These are phyloP conservation scores for Decorospora gaudefroyi DNA, from an alignment of 2,329 filamentous ascomycete genomes.

Conservation along the genomic window DNA sequence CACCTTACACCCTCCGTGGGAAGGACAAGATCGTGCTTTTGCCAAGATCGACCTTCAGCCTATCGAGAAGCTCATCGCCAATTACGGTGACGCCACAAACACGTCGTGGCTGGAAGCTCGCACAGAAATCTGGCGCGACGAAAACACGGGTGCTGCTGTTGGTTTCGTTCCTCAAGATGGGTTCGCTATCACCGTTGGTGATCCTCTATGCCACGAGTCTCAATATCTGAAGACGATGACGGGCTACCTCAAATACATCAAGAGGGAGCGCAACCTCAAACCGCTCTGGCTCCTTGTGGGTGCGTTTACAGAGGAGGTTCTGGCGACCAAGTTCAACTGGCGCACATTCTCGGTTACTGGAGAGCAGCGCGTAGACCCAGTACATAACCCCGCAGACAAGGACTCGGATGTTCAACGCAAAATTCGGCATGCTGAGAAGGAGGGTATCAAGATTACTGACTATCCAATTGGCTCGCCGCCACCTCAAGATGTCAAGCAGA, in stretches of 20 bases:
- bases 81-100: conserved; percentile 92
- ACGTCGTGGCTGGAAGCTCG: conserved; percentile 92
- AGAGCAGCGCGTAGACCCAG: conserved; percentile 82
- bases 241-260: conserved; percentile 75
- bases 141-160: conserved; percentile 76
- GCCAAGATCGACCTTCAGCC: conserved; percentile 66
- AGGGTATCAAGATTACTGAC: conserved; percentile 80
- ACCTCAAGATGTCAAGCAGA: conserved; percentile 67
- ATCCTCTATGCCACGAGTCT: conserved; percentile 79
- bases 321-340: conserved; percentile 82
- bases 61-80: conserved; percentile 86
- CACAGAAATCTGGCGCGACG: conserved; percentile 85
- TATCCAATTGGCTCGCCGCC: conserved; percentile 67
- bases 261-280: conserved; percentile 71
- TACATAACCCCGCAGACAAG: conserved; percentile 67
- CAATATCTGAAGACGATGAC: conserved; percentile 76
- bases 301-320: conserved; percentile 73
- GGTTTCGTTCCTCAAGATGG: conserved; percentile 78
- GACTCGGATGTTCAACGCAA: conserved; percentile 72
- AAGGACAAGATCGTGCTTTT: conserved; percentile 54
- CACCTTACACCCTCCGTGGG: conserved; percentile 72
- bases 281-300: conserved; percentile 91
- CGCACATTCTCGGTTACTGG: conserved; percentile 85
- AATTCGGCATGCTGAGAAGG: conserved; percentile 76
- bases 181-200: conserved; percentile 82